Evolutionary conservation across 306 rosid genomes (phyloP).

Genomic region (Rosa persica): DNA sequence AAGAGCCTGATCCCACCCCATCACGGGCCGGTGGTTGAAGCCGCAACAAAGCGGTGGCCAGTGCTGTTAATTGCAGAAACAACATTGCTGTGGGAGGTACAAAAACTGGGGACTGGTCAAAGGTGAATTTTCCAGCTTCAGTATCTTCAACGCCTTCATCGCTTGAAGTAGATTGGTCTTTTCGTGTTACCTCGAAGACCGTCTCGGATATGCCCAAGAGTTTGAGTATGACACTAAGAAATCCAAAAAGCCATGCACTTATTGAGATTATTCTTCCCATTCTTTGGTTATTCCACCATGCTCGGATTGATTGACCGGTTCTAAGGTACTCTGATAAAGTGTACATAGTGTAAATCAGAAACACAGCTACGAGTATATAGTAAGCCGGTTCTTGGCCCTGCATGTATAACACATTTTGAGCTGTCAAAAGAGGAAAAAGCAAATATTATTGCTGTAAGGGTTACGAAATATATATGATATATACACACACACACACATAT

Average conservation of each 20-base stretch:
- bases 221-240: constrained; percentile 38
- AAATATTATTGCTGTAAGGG: too few species aligned
- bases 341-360: constrained; percentile 22
- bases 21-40: constrained; percentile 11
- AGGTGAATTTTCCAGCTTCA: constrained; percentile 42
- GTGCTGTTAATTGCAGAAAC: constrained; percentile 45
- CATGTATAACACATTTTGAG: not conserved
- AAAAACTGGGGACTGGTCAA: constrained; percentile 52
- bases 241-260: constrained; percentile 45
- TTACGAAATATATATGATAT: too few species aligned
- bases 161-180: constrained; percentile 32
- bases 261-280: constrained; percentile 44
- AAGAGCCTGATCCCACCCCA: constrained; percentile 34
- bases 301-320: constrained; percentile 40
- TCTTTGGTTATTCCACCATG: constrained; percentile 78
- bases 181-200: constrained; percentile 55
- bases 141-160: not conserved
- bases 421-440: not conserved
- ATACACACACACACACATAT: too few species aligned
- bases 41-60: constrained; percentile 31
- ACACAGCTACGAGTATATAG: constrained; percentile 33
- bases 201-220: constrained; percentile 45
- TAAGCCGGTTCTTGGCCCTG: constrained; percentile 40
- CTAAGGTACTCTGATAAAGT: constrained; percentile 36
- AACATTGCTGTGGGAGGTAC: constrained; percentile 61